A percentile compares a stretch with the other conserved stretches of the same genome.
phyloP scores from a whole-genome alignment of 768 basidiomycete species.

The Russula sp. region DNA sequence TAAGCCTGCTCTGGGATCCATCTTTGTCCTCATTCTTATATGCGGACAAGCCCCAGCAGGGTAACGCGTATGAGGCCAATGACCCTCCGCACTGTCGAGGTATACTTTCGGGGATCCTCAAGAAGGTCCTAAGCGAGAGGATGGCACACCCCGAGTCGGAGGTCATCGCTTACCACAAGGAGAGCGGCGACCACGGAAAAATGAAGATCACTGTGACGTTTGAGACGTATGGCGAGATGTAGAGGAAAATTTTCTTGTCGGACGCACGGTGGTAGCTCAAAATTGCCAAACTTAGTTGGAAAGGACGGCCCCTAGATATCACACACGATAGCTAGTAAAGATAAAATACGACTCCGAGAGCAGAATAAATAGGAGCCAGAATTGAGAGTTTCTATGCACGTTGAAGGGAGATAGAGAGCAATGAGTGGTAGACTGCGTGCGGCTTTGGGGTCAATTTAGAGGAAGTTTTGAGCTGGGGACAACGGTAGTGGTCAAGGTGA shows the following conservation, averaged over 20 bases:
- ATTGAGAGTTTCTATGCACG: background rate
- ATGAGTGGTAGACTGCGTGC: background rate
- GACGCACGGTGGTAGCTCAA: background rate
- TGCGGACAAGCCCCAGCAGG: background rate
- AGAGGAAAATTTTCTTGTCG: background rate
- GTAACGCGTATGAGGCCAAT: background rate
- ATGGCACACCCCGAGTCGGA: background rate
- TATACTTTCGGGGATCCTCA: background rate
- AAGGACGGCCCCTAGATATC: background rate
- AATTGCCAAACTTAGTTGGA: background rate
- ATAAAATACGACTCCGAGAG: too few species aligned
- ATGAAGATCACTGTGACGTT: constrained; percentile 9
- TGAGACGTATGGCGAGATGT: background rate
- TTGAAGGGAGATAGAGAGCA: background rate
- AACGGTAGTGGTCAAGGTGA: background rate
- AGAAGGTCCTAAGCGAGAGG: background rate
- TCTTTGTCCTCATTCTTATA: background rate
- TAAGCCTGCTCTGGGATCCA: background rate
- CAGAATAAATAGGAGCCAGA: too few species aligned
- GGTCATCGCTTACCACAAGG: background rate
- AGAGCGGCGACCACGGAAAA: background rate
- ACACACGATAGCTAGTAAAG: background rate
- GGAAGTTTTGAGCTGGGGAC: background rate
- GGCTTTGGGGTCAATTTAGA: background rate
- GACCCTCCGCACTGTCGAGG: background rate